Evolutionary conservation across 2,329 filamentous ascomycete genomes (phyloP).

Genomic region (Penicillium verrucosum): DNA sequence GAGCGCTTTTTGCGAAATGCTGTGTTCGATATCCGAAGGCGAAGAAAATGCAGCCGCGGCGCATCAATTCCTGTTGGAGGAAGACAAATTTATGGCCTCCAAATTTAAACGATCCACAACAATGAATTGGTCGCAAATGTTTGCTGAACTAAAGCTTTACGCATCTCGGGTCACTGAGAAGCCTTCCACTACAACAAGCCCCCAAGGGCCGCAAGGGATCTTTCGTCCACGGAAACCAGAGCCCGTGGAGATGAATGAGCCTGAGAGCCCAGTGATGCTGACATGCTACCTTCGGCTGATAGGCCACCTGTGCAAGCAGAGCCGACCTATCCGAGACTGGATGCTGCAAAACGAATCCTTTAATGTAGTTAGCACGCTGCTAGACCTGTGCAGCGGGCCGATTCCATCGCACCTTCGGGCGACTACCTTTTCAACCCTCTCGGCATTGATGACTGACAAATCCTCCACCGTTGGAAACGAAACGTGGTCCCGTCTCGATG

Average conservation of each 20-base stretch:
- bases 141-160: constrained; percentile 84
- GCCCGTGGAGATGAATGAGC: constrained; percentile 73
- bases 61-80: constrained; percentile 85
- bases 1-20: constrained; percentile 93
- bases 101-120: constrained; percentile 80
- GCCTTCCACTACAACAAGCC: constrained; percentile 46
- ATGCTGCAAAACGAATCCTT: constrained; percentile 66
- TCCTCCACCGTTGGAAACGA: constrained; percentile 62
- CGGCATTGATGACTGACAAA: constrained; percentile 73
- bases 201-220: constrained; percentile 55
- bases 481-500: constrained; percentile 79
- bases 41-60: constrained; percentile 78
- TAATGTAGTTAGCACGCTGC: constrained; percentile 69
- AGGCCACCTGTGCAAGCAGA: constrained; percentile 74
- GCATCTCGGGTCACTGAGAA: constrained; percentile 74
- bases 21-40: constrained; percentile 81
- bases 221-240: constrained; percentile 61
- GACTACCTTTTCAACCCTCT: constrained; percentile 75
- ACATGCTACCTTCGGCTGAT: constrained; percentile 90
- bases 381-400: constrained; percentile 72
- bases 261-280: constrained; percentile 93
- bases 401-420: constrained; percentile 76
- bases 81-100: constrained; percentile 68
- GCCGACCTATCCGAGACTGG: constrained; percentile 67
- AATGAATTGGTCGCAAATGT: constrained; percentile 89